A percentile compares a stretch with the other conserved stretches of the same genome.
Conservation (phyloP, 345 rosid genomes). For the Trapa bicornis region DNA sequence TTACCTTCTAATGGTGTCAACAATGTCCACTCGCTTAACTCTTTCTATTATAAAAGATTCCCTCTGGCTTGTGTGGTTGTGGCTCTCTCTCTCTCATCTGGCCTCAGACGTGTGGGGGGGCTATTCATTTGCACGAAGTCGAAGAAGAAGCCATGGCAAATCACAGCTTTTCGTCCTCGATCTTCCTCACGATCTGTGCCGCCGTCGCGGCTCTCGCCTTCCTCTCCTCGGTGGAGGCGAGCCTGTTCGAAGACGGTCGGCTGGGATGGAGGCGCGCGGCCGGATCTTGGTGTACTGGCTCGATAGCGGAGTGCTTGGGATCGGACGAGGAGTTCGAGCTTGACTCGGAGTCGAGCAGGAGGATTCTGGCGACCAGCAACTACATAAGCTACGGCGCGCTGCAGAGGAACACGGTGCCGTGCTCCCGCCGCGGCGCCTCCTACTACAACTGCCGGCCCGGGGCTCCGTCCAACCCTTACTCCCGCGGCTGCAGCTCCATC, state of each 20-base stretch:
- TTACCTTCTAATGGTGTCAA: too few species aligned
- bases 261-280: slow-evolving; percentile 27
- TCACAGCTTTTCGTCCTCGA: neutral
- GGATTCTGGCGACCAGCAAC: slow-evolving; percentile 57
- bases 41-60: too few species aligned
- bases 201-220: slow-evolving; percentile 6
- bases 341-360: slow-evolving; percentile 73
- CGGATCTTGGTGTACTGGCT: slow-evolving; percentile 44
- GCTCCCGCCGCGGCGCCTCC: slow-evolving; percentile 91
- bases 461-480: slow-evolving; percentile 73
- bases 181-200: slow-evolving; percentile 7
- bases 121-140: too few species aligned
- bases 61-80: too few species aligned
- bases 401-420: slow-evolving; percentile 79
- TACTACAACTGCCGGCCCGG: slow-evolving; percentile 80
- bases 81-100: too few species aligned
- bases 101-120: too few species aligned
- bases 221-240: slow-evolving; percentile 22
- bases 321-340: slow-evolving; percentile 54
- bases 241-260: slow-evolving; percentile 19
- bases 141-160: slow-evolving; percentile 5
- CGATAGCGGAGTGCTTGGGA: slow-evolving; percentile 41
- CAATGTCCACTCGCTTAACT: too few species aligned
- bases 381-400: slow-evolving; percentile 93
- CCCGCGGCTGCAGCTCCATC: slow-evolving; percentile 77